Evolutionary conservation across 2,329 filamentous ascomycete species (phyloP), one percentile per base, ranked within the genome.

Genomic region (Zasmidium cellare): DNA sequence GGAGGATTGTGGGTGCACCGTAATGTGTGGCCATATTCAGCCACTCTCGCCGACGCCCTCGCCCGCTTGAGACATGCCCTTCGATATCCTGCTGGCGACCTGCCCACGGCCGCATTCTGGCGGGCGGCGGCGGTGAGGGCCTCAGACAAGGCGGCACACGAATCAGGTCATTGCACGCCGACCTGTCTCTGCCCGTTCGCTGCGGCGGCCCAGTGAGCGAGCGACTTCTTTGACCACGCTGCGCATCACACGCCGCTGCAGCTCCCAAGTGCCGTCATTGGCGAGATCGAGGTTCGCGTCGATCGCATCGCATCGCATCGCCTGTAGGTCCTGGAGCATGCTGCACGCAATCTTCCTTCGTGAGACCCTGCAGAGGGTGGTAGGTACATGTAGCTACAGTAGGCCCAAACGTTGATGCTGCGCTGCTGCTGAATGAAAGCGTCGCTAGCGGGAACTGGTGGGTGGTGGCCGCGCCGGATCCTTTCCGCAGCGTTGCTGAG

Each of bases 81-180:
- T 41, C n/a, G 28, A 9, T 44, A 47, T 24, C 48, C 53, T 51
- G 56, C 56, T 47, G 47, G 20, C 47, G 14, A 23, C n/a, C 23
- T 5, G n/a, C 22, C 20, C 3, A 25, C 12, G 47, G 49, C 53
- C 20, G 53, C 58, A 63, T 61, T 63, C 58, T 61, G 57, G 51
- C 25, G 16, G 19, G 28, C 41, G 44, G 50, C 47, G 48, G 50
- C 59, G 53, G 56, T 58, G 56, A 51, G 44, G 47, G 19, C 51
- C 56, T 55, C 54, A 55, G 51, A 63, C 25, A 28, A 28, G 25
- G 11, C 25, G 25, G 25, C 56, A 56, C 41, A 52, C 55, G 48
- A 41, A 52, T 63, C 53, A 28, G 61, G 61, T 50, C 51, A 57
- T 61, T 61, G 61, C 61, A 61, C 61, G 54, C 50, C 46, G 35